Percentiles rank a stretch among this genome's conserved stretches.
Conservation (phyloP, 345 rosid species). For the Reutealis trisperma region DNA sequence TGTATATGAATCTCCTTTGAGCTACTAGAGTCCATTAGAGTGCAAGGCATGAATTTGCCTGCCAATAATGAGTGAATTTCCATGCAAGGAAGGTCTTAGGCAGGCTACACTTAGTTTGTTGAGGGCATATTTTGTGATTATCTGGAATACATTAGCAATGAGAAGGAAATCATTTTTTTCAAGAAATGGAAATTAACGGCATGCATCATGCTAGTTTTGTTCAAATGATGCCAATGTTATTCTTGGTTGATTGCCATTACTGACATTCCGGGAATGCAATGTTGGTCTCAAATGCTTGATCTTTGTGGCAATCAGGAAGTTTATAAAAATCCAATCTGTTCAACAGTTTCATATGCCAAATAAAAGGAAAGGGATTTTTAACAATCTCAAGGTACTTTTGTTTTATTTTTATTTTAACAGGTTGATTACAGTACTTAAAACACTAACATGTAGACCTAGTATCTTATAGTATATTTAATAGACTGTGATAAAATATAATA, state of each 20-base stretch:
- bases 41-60: background rate
- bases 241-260: background rate
- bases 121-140: background rate
- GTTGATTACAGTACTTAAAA: background rate
- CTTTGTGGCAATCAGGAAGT: background rate
- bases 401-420: background rate
- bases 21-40: background rate
- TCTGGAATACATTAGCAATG: background rate
- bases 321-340: background rate
- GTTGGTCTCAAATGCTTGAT: background rate
- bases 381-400: background rate
- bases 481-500: too few species aligned
- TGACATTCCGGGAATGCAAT: background rate
- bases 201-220: background rate
- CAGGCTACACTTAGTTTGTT: background rate
- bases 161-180: background rate
- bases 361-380: background rate
- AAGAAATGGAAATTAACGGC: background rate
- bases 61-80: background rate
- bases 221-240: background rate
- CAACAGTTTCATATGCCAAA: background rate
- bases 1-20: background rate
- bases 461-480: too few species aligned
- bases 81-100: background rate
- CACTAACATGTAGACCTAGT: background rate